Base-by-base conservation (phyloP, 2,329 filamentous ascomycete species). In the Sclerotinia sclerotiorum region DNA sequence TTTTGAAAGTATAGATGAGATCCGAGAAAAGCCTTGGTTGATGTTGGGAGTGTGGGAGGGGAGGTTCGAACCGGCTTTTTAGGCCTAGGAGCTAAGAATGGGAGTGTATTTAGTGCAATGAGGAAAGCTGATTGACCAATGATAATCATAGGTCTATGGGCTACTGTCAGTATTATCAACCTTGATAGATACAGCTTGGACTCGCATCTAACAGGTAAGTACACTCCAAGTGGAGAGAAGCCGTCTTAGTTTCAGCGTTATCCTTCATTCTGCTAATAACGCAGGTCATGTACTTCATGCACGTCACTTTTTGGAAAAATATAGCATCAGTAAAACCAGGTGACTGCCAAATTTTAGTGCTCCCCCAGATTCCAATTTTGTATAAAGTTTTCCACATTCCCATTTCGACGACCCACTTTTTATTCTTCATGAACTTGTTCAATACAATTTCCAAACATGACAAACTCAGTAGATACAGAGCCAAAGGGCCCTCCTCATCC, bases 391-490 rank as follows among this genome's bases (percentile, higher is more conserved):
- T n/a, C 39, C 39, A 15, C 1, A 27, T 24, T 8, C 3, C 6
- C n/a, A 13, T 3, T 15, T 15, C 17, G 8, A 8, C 2, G 17
- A 21, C 15, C 35, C 35, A 15, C 32, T 17, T 29, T 48, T n/a
- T n/a, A n/a, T 55, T 1, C 11, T 32, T 3, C 4, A 29, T 44
- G 4, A 29, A n/a, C 0, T 57, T 8, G 32, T 57, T 57, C n/a
- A 10, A 21, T 19, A 17, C 1, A 1, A 10, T 24, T 29, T 32
- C 17, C 13, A 49, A 62, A 51, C 8, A 62, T 62, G 60, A 5
- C 60, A 11, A 39, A 35, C 15, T 19, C 15, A 54, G 42, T 67
- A 80, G 80, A 69, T 69, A 55, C 57, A 39, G 52, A 61, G 60
- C 32, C 13, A 54, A 56, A 63, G 63, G 57, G 24, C n/a, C 24